Conservation (phyloP, 352 stramenopile species). For the Phytophthora podocarpi region DNA sequence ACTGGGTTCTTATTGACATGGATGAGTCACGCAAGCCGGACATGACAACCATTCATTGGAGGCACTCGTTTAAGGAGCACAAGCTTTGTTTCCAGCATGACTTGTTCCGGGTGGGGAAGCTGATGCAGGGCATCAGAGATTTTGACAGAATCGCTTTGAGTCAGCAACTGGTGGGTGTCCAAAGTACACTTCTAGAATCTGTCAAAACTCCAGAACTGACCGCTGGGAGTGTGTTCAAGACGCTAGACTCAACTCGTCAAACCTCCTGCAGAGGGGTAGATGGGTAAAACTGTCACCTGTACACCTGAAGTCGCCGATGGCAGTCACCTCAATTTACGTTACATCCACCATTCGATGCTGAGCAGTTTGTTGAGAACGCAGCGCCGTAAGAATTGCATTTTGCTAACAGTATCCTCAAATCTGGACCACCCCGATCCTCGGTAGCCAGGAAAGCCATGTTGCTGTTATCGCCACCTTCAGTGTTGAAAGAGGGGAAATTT, state of each 20-base stretch:
- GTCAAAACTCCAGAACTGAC: too few relatives aligned
- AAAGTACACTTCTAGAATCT: not conserved
- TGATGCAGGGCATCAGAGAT: too few relatives aligned
- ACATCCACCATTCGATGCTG: too few relatives aligned
- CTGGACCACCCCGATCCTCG: conserved; percentile 53
- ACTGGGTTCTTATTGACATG: conserved; percentile 21
- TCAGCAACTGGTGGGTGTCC: not conserved
- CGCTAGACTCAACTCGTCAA: too few relatives aligned
- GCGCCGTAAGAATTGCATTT: too few relatives aligned
- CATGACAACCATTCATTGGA: conserved; percentile 1
- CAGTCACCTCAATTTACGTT: too few relatives aligned
- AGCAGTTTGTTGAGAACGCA: too few relatives aligned
- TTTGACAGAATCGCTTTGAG: not conserved
- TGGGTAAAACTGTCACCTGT: too few relatives aligned
- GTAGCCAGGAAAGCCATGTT: conserved; percentile 61
- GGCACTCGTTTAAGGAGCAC: not conserved
- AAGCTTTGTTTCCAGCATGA: conserved; percentile 8
- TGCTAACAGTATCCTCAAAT: too few relatives aligned
- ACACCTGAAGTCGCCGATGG: too few relatives aligned
- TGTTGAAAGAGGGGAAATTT: not conserved
- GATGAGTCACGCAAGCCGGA: conserved; percentile 6
- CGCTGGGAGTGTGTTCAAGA: too few relatives aligned
- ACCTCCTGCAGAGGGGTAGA: too few relatives aligned
- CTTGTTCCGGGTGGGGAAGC: conserved; percentile 8
- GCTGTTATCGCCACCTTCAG: not conserved